Conservation (phyloP, 2,329 filamentous ascomycete genomes). For the Pyricularia pennisetigena region DNA sequence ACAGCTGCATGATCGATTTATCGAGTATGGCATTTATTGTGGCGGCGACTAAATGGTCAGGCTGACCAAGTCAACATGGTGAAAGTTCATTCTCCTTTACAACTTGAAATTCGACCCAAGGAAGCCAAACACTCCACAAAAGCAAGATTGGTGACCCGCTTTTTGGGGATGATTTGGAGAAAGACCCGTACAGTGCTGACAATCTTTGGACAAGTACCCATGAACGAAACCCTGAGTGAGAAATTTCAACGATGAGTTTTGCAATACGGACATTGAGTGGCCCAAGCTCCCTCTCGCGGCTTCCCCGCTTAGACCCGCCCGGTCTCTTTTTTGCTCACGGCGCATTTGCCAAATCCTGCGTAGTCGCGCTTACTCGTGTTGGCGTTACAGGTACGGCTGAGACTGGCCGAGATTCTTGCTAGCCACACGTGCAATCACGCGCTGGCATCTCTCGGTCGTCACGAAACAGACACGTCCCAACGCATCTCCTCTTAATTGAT, state of each 20-base stretch:
- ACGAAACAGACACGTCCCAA: conserved; percentile 16
- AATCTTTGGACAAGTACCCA: neutral
- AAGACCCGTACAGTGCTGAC: neutral
- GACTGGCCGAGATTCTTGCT: neutral
- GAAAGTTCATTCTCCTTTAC: neutral
- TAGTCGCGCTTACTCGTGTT: neutral
- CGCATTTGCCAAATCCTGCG: neutral
- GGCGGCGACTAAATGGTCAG: neutral
- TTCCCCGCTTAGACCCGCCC: neutral
- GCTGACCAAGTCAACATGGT: neutral
- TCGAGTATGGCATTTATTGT: neutral
- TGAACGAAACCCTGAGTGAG: neutral
- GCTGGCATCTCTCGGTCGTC: conserved; percentile 8
- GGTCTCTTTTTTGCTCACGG: neutral
- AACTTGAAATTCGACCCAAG: neutral
- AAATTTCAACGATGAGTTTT: neutral
- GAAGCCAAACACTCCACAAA: neutral
- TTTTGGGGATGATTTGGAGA: neutral
- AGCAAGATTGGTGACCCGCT: neutral
- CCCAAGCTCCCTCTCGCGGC: neutral
- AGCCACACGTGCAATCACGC: neutral
- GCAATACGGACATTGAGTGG: neutral
- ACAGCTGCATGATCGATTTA: neutral
- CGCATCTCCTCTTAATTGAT: conserved; percentile 14
- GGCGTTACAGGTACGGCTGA: neutral